Evolutionary conservation across 2,329 filamentous ascomycete species (phyloP), one percentile per base, ranked within the genome.

Genomic region (Paecilomyces niveus): DNA sequence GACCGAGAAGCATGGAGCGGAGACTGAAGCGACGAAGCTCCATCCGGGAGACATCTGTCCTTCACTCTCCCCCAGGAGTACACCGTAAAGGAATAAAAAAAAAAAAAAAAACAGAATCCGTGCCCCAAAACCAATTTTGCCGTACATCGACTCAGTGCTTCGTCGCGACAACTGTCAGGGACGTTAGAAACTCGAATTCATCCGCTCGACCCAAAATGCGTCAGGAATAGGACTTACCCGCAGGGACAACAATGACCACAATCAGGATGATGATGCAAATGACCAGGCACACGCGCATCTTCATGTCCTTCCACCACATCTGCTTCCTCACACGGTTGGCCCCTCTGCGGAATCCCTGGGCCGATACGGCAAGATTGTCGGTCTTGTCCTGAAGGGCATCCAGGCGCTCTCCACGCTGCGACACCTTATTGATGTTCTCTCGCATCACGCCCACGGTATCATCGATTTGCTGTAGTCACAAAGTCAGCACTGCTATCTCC

Each of bases 281-380:
- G 72, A 96, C 89, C 63, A 99, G 82, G 80, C 93, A 97, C 83
- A 97, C 94, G 76, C 94, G 88, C 94, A 99, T 99, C 86, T 97
- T 97, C 91, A 97, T 96, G 73, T 97, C 93, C 85, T 97, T 97
- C 93, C 92, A 97, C 93, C 93, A 97, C 93, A 97, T 97, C 62
- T 96, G 88, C 83, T 92, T 93, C 76, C 94, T 87, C 68, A 99
- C 93, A 69, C 91, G 84, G 82, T 97, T 99, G 77, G 95, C 94
- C 64, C 94, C 93, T 66, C 92, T 88, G 70, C 92, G 90, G 85
- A 99, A 99, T 63, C 91, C 92, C 76, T 96, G 92, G 60, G 94
- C 93, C 35, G 92, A 96, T 63, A 88, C 86, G 61, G 92, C 92
- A 66, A 99, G 84, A 78, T 96, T 95, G 80, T 97, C 87, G 59